Base-by-base conservation (phyloP, 164 flowering plant species). In the Dillenia suffruticosa region DNA sequence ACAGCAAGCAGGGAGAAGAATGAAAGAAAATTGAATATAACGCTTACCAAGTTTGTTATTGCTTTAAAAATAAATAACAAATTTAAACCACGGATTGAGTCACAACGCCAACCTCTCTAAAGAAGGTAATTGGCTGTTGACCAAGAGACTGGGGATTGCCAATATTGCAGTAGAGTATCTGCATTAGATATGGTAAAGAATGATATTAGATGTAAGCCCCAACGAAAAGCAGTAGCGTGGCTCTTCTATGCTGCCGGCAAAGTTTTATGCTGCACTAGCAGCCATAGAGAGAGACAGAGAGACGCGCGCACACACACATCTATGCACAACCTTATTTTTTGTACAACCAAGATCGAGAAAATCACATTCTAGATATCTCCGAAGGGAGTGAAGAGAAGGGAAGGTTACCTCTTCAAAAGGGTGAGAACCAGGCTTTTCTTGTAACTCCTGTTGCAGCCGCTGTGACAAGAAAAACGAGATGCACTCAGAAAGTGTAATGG, bases 81-180 rank as follows among this genome's bases (percentile, higher is more conserved):
- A 4, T 32, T 32, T 32, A 32, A 32, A 32, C 6, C 6, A 32
- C 40, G 6, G 7, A 58, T 3, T 10, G 40, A 63, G n/a, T 16
- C 47, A 49, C 8, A 55, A 10, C 2, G 72, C 76, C 22, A 64
- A 93, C 99, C 97, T 95, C 99, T 57, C 97, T 74, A 77, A 95
- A 95, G 67, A 89, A 95, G 0, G 97, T 92, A 59, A 95, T 83
- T 46, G 99, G 99, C 68, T 82, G 90, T 79, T 95, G 99, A 49
- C 92, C 94, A 71, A 95, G 97, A 68, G 98, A 90, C 67, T 95
- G 99, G 63, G 99, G 99, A 75, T 95, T 95, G 58, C 99, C 99
- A 68, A 95, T 95, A 57, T 95, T 95, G 76, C 99, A 95, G 79
- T 84, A 95, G 24, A 95, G 82, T 61, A 95, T 90, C 99, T 94